These are phyloP conservation scores for Pythium sukuiense DNA, from an alignment of 352 stramenopile genomes.

Conservation along the genomic window DNA sequence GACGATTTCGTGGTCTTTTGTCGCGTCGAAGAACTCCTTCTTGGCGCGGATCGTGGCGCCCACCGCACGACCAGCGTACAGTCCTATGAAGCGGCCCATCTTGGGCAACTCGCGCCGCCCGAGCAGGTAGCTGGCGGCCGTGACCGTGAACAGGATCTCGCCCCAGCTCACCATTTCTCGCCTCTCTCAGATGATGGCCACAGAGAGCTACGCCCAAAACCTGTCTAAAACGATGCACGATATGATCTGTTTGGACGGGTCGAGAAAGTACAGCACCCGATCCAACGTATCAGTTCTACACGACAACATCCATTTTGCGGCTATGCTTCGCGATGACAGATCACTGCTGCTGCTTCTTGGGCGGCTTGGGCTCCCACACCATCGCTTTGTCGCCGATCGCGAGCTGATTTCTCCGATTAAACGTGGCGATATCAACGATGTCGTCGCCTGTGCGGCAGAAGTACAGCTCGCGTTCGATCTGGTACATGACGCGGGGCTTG, in stretches of 20 bases:
- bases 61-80: conserved; percentile 62
- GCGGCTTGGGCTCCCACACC: not conserved
- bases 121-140: conserved; percentile 63
- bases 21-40: conserved; percentile 84
- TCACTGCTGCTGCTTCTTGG: conserved; percentile 2
- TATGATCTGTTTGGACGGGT: not conserved
- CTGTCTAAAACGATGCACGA: not conserved
- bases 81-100: conserved; percentile 54
- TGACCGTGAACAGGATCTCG: conserved; percentile 66
- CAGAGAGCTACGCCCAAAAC: not conserved
- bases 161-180: conserved; percentile 67
- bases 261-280: not conserved
- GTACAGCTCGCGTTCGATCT: conserved; percentile 74
- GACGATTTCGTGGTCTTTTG: conserved; percentile 76
- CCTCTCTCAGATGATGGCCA: not conserved
- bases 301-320: too few relatives aligned
- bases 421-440: conserved; percentile 41
- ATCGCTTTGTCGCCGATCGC: conserved; percentile 36
- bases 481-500: conserved; percentile 68
- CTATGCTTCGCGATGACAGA: too few relatives aligned
- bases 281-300: not conserved
- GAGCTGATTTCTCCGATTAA: conserved; percentile 58
- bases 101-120: conserved; percentile 72
- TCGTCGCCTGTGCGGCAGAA: conserved; percentile 57
- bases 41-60: conserved; percentile 76